These are phyloP conservation scores for Cenchrus fungigraminus DNA, from an alignment of 176 grass and related monocot species.

Conservation along the genomic window DNA sequence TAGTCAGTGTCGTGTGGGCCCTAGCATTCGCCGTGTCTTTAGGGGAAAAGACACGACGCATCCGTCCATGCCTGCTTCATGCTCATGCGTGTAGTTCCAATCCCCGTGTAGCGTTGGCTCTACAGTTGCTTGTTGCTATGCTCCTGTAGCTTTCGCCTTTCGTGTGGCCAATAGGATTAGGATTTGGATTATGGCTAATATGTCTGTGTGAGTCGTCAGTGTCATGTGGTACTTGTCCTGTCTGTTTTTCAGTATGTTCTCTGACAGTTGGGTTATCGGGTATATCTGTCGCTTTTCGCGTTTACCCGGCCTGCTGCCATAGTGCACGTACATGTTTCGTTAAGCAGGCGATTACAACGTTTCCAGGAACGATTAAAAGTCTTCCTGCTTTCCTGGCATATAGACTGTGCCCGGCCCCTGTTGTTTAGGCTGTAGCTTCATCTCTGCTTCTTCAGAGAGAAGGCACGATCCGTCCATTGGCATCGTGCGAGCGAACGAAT, in stretches of 20 bases:
- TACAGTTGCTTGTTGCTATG: background rate
- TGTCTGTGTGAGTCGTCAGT: background rate
- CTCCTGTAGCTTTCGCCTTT: slow-evolving; percentile 1
- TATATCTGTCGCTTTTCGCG: background rate
- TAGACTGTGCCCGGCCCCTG: no score
- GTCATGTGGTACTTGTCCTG: background rate
- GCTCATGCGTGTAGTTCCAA: background rate
- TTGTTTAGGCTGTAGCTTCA: background rate
- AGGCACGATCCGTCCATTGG: background rate
- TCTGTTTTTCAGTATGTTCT: background rate
- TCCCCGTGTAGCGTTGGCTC: background rate
- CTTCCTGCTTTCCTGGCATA: background rate
- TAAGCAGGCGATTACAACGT: slow-evolving; percentile 10
- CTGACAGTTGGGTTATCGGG: background rate
- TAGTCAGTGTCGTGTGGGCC: background rate
- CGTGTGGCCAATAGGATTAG: background rate
- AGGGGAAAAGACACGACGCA: background rate
- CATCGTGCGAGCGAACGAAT: background rate
- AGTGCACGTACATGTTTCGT: background rate
- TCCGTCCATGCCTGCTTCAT: background rate
- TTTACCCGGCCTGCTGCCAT: background rate
- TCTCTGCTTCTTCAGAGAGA: background rate
- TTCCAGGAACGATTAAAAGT: background rate
- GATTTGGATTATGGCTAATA: background rate
- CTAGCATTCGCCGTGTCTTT: background rate